Conservation (phyloP, 768 basidiomycete species). For the Neoboletus subvelutipes region DNA sequence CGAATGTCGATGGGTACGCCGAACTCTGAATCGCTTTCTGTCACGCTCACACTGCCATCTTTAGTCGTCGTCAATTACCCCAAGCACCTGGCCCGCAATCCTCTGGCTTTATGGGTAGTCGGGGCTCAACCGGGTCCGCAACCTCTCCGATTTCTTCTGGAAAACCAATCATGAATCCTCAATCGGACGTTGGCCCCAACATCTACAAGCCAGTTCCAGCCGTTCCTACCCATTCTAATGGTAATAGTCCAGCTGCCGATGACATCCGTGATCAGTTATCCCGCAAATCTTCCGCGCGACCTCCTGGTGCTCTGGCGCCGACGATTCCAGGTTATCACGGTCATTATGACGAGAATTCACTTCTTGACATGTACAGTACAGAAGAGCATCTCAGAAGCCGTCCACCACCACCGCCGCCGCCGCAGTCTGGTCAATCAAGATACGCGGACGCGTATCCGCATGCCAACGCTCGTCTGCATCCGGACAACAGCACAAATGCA, state of each 20-base stretch:
- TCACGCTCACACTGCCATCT: not conserved
- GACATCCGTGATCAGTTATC: constrained; percentile 22
- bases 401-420: constrained; percentile 20
- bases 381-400: constrained; percentile 18
- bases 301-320: constrained; percentile 30
- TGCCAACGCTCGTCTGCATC: constrained; percentile 9
- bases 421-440: constrained; percentile 19
- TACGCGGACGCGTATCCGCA: constrained; percentile 18
- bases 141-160: constrained; percentile 17
- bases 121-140: constrained; percentile 24
- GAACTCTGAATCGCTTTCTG: not conserved
- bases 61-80: constrained; percentile 32
- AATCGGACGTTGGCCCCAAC: constrained; percentile 22
- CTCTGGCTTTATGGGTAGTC: constrained; percentile 11
- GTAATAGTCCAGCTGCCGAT: constrained; percentile 8
- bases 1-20: constrained; percentile 26
- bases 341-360: constrained; percentile 23
- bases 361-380: constrained; percentile 25
- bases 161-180: constrained; percentile 14
- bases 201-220: constrained; percentile 34
- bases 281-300: constrained; percentile 27
- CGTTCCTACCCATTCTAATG: constrained; percentile 21
- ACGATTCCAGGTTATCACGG: constrained; percentile 25
- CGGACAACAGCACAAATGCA: constrained; percentile 11
- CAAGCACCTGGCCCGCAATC: constrained; percentile 24